Evolutionary conservation across 2,329 filamentous ascomycete species (phyloP), one percentile per base, ranked within the genome.

Genomic region (Fusarium camptoceras): DNA sequence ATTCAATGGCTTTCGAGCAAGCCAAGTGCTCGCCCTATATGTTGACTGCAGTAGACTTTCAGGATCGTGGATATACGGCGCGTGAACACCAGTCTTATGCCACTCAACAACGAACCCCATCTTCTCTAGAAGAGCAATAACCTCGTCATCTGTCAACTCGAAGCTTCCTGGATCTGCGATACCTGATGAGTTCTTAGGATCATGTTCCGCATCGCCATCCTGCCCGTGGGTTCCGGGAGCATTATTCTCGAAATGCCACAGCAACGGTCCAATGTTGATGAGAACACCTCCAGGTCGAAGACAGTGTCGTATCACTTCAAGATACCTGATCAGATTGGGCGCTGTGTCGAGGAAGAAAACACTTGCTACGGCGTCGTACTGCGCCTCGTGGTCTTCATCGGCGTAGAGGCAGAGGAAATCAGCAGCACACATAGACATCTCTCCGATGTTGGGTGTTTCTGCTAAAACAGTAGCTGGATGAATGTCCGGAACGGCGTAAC

Each of bases 301-400:
- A 75, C 94, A 97, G 76, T 92, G 88, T 43, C 83, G 83, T 57
- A 98, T 92, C 3, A 94, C 91, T 77, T 97, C 90, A 34, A 99
- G 88, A 77, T 99, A 99, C 4, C 92, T 88, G 56, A 98, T 91
- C 31, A 98, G 79, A 78, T 99, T 98, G 2, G 95, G 94, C 4
- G 96, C 96, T 2, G 96, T 99, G 78, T 99, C 97, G 61, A 99
- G 91, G 83, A 99, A 99, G 82, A 98, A 99, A 14, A 97, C 92
- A 5, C 92, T 93, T 0, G 93, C 90, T 3, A 98, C 93, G 2
- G 91, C 94, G 75, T 98, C 91, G 78, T 94, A 98, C 0, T 79
- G 75, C 1, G 85, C 85, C 11, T 81, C 79, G 73, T 92, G 88
- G 1, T 87, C 86, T 2, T 87, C 83, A 61, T 90, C 85, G 27